A percentile compares a stretch with the other conserved stretches of the same genome.
phyloP scores from a whole-genome alignment of 208 protist species.

The Crithidia bombi region DNA sequence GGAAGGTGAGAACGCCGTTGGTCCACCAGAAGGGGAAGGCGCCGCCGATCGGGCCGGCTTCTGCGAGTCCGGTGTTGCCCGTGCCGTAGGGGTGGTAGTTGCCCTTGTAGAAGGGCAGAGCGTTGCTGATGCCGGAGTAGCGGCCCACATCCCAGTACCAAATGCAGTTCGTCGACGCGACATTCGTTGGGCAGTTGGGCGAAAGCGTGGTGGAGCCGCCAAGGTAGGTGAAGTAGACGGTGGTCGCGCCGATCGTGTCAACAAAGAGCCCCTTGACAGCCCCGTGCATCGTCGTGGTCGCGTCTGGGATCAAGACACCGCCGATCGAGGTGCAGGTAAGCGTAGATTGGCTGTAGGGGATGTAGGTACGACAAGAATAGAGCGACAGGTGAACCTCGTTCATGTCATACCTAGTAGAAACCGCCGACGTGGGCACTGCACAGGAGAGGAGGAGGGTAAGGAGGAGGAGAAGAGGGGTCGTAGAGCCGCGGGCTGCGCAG shows the following conservation, averaged over 20 bases:
- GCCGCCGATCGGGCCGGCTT: neutral
- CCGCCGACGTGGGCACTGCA: neutral
- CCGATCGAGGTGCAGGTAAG: neutral
- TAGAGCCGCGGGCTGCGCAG: too few species aligned
- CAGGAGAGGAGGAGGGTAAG: neutral
- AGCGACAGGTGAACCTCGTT: neutral
- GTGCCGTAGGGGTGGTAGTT: constrained; percentile 20
- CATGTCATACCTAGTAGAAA: neutral
- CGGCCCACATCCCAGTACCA: constrained; percentile 32
- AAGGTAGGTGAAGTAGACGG: constrained; percentile 25
- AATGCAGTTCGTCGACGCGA: constrained; percentile 17
- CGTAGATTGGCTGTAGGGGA: constrained; percentile 1
- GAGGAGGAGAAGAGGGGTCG: too few species aligned
- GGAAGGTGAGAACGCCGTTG: constrained; percentile 10
- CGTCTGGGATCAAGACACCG: constrained; percentile 18
- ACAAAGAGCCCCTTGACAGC: constrained; percentile 8
- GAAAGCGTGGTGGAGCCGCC: constrained; percentile 22
- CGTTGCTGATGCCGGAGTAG: constrained; percentile 14
- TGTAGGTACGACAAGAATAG: neutral
- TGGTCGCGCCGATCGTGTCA: neutral
- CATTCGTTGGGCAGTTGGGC: constrained; percentile 15
- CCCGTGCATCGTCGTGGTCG: constrained; percentile 16
- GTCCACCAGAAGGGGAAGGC: constrained; percentile 12
- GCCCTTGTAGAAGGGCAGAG: constrained; percentile 22
- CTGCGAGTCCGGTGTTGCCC: constrained; percentile 3